Evolutionary conservation across 441 rosid genomes (phyloP).

Genomic region (Gossypium gossypioides): DNA sequence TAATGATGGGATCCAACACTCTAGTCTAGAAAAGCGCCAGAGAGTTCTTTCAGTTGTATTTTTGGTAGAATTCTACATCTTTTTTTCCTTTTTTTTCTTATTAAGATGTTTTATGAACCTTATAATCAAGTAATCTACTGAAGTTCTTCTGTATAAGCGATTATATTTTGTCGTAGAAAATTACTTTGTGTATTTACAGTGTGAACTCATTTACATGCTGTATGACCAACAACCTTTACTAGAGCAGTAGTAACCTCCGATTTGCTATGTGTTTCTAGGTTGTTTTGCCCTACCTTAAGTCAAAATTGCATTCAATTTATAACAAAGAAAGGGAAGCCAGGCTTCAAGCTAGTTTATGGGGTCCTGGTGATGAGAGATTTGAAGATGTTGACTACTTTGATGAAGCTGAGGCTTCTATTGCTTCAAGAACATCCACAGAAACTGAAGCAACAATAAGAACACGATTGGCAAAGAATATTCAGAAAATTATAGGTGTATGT

Average conservation of each 20-base stretch:
- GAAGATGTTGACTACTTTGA: conserved; percentile 39
- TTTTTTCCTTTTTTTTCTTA: background rate
- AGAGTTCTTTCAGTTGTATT: conserved; percentile 79
- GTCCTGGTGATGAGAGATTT: conserved; percentile 55
- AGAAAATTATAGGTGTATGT: conserved; percentile 65
- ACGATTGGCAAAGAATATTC: conserved; percentile 44
- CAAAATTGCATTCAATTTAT: conserved; percentile 78
- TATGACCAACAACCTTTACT: background rate
- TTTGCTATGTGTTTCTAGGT: conserved; percentile 42
- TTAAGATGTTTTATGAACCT: background rate
- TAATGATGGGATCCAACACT: conserved; percentile 45
- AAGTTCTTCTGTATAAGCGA: background rate
- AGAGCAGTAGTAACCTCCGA: conserved; percentile 21
- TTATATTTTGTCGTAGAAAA: background rate
- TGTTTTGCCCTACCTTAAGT: conserved; percentile 87
- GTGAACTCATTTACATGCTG: background rate
- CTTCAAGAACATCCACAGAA: conserved; percentile 36
- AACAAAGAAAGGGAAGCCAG: conserved; percentile 95
- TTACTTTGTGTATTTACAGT: background rate
- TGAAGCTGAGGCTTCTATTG: conserved; percentile 38
- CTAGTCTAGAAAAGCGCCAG: conserved; percentile 72
- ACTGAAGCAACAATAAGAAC: conserved; percentile 48
- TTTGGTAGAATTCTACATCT: conserved; percentile 45
- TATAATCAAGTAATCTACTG: background rate
- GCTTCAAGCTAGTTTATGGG: conserved; percentile 94